Base-by-base conservation (phyloP, 2,329 filamentous ascomycete genomes). In the Alternaria gaisen region DNA sequence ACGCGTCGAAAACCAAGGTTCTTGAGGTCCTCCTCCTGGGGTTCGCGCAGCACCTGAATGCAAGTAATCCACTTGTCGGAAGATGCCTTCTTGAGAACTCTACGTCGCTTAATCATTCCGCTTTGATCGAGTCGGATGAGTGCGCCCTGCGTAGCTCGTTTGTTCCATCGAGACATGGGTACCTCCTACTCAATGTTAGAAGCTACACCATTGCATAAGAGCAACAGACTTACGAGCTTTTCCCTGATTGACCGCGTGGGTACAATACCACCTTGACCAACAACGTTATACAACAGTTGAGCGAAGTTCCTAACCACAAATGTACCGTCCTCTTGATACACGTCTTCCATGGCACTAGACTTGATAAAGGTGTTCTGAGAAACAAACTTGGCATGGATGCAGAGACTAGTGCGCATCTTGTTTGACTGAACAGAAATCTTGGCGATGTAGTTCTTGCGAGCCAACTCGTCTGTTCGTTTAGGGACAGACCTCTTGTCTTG, bases 401-500 rank as follows among this genome's bases (percentile, higher is more conserved):
- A 85, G 7, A 87, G 74, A 72, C 86, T 89, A 0, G 87, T 89
- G 46, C 83, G 82, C 6, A 80, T 75, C 4, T 82, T 81, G 58
- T 80, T 81, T 22, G 68, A 64, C 34, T 76, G 73, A 3, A 77
- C 66, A 22, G 75, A 72, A 18, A 68, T 72, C 63, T 90, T 90
- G 41, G 83, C 80, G 55, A 90, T 89, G 70, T 90, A 89, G 0
- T 87, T 87, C 65, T 86, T 88, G 36, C 80, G 74, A 6, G 82
- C 80, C 40, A 90, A 78, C 3, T 79, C 75, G 62, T 88, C 85
- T 3, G 88, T 90, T 40, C 88, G 81, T 62, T 85, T 82, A 1
- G 88, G 88, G 3, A 90, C 84, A 1, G 88, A 90, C 46, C 87
- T 82, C 71, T 89, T 90, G 72, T 90, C 87, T 75, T 90, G 88